A percentile compares a stretch with the other conserved stretches of the same genome.
Conservation (phyloP, 2,329 filamentous ascomycete genomes). For the Penicillium italicum region DNA sequence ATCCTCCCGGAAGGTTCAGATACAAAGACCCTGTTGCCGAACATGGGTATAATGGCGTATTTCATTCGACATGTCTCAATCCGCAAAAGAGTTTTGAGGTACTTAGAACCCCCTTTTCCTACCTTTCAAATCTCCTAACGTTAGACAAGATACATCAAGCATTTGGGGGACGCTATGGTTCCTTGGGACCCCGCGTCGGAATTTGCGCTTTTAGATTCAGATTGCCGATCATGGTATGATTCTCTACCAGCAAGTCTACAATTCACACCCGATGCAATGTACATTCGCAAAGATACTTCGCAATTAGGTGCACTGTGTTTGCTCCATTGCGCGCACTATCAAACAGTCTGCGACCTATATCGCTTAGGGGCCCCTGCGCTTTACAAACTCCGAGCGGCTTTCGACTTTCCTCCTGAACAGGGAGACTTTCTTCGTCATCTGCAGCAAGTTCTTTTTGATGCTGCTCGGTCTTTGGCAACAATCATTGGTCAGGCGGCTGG, state of each 20-base stretch:
- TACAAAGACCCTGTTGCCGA: conserved; percentile 8
- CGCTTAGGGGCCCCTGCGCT: conserved; percentile 20
- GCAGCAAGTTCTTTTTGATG: conserved; percentile 25
- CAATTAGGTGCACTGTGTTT: conserved; percentile 22
- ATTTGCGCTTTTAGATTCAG: conserved; percentile 18
- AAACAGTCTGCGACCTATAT: conserved; percentile 23
- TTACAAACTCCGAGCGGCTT: conserved; percentile 23
- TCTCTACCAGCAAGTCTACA: conserved; percentile 20
- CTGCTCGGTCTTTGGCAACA: conserved; percentile 22
- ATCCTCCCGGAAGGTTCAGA: conserved; percentile 14
- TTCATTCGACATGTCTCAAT: conserved; percentile 22
- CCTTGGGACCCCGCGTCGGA: conserved; percentile 20
- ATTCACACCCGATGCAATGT: conserved; percentile 20
- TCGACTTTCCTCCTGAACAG: conserved; percentile 24
- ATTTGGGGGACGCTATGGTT: conserved; percentile 22
- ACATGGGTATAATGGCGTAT: conserved; percentile 24
- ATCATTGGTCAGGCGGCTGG: conserved; percentile 39
- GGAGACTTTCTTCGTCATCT: conserved; percentile 15
- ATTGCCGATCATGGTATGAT: conserved; percentile 22
- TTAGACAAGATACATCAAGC: conserved; percentile 19
- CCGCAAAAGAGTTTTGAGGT: conserved; percentile 21
- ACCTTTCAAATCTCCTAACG: background rate
- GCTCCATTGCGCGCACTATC: conserved; percentile 20
- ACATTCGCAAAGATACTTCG: conserved; percentile 21
- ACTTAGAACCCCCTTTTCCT: background rate